Base-by-base conservation (phyloP, 2,329 filamentous ascomycete species). In the Emmonsiellopsis sp. region DNA sequence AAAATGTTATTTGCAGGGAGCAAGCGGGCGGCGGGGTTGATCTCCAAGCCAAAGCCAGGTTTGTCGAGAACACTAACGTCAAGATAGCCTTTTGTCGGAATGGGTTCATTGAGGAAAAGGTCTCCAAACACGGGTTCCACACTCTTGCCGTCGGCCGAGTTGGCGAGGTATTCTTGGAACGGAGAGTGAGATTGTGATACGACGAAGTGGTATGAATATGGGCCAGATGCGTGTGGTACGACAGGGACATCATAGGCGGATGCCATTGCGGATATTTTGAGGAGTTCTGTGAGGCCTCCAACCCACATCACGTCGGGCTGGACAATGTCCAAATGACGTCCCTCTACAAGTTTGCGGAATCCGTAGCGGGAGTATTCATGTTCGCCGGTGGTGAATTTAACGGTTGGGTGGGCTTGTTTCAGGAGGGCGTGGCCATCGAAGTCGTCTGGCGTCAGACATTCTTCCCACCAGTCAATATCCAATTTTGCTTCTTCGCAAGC, bases 281-380 rank as follows among this genome's bases (percentile, higher is more conserved):
- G 83, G 54, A 96, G 79, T 72, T 96, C 91, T 0, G 91, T 96
- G 78, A 96, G 71, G 57, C 91, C 91, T 58, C 91, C 91, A 11
- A 95, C 83, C 91, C 91, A 96, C 91, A 96, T 96, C 59, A 96
- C 90, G 66, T 96, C 91, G 11, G 91, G 91, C 73, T 95, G 91
- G 64, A 96, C 83, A 62, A 96, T 95, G 69, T 96, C 91, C 56
- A 96, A 76, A 71, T 95, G 94, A 60, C 90, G 88, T 53, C 86
- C 86, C 72, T 95, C 89, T 58, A 96, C 85, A 43, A 96, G 81
- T 76, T 95, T 94, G 61, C 92, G 87, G 82, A 96, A 96, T 32
- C 91, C 91, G 67, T 91, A 96, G 63, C 89, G 81, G 6, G 89
- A 94, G 76, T 91, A 96, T 71, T 96, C 91, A 73, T 96, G 91